phyloP scores from a whole-genome alignment of 2,329 filamentous ascomycete genomes.

The Anisogramma anomala region DNA sequence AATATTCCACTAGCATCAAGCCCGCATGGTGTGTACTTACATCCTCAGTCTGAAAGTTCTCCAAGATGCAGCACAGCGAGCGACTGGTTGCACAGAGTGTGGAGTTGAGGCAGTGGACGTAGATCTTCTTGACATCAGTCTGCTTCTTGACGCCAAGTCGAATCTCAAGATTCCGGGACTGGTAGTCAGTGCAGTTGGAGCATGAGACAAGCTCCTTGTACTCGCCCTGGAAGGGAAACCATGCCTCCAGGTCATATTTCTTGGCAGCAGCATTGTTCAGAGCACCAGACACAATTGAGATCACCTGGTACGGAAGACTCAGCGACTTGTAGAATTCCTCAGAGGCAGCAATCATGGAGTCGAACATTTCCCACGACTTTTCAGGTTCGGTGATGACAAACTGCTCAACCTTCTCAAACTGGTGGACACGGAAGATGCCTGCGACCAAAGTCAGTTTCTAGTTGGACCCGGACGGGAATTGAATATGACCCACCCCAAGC shows the following conservation, averaged over 20 bases:
- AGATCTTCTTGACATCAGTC: slow-evolving; percentile 78
- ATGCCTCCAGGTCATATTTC: slow-evolving; percentile 93
- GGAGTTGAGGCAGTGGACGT: slow-evolving; percentile 74
- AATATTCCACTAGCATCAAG: background rate
- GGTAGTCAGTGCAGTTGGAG: slow-evolving; percentile 97
- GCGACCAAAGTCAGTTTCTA: background rate
- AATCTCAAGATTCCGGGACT: slow-evolving; percentile 87
- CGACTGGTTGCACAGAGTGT: slow-evolving; percentile 66
- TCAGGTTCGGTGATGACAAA: slow-evolving; percentile 31
- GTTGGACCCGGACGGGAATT: background rate
- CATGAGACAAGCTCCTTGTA: slow-evolving; percentile 98
- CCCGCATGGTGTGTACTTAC: slow-evolving; percentile 33
- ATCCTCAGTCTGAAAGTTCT: slow-evolving; percentile 92
- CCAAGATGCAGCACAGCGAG: slow-evolving; percentile 84
- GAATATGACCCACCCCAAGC: slow-evolving; percentile 53
- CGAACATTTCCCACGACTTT: slow-evolving; percentile 77
- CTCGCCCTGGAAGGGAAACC: slow-evolving; percentile 92
- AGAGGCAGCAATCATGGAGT: slow-evolving; percentile 80
- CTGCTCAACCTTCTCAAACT: slow-evolving; percentile 54
- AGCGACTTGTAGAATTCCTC: slow-evolving; percentile 94
- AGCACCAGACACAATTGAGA: slow-evolving; percentile 91
- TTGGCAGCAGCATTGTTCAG: slow-evolving; percentile 76
- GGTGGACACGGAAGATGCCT: slow-evolving; percentile 88
- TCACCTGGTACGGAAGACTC: slow-evolving; percentile 78
- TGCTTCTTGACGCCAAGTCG: slow-evolving; percentile 80